These are phyloP conservation scores for Parsonsia alboflavescens DNA, from an alignment of 257 asterid genomes.

Conservation along the genomic window DNA sequence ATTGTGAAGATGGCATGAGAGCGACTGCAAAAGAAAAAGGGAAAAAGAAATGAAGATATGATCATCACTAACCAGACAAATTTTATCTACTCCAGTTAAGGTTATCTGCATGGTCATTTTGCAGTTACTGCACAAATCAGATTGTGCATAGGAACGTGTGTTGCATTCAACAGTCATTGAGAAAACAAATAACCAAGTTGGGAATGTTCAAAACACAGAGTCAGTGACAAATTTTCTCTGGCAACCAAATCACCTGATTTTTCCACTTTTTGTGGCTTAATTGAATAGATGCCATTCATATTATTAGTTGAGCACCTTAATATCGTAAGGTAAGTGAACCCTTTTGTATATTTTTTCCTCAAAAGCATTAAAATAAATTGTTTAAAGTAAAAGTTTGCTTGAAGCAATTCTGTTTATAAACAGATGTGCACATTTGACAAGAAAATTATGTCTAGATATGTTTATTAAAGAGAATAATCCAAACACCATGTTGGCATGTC, in stretches of 20 bases:
- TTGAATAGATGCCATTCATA: neutral
- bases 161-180: neutral
- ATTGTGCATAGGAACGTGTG: neutral
- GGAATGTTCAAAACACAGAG: neutral
- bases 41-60: neutral
- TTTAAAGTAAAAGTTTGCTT: neutral
- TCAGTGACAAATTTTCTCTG: neutral
- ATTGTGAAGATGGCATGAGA: constrained; percentile 99
- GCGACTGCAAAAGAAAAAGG: constrained; percentile 50
- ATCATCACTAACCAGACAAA: neutral
- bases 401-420: neutral
- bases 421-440: neutral
- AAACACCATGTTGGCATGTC: neutral
- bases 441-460: neutral
- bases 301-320: neutral
- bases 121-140: neutral
- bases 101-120: neutral
- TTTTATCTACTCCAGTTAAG: neutral
- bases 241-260: neutral
- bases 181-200: neutral
- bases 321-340: neutral
- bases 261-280: neutral
- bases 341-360: neutral
- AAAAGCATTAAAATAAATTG: neutral
- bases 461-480: neutral